Percentiles rank a stretch among this genome's conserved stretches.
These are phyloP conservation scores for Vitis hybrid DNA, from an alignment of 177 flowering plant genomes.

Conservation along the genomic window DNA sequence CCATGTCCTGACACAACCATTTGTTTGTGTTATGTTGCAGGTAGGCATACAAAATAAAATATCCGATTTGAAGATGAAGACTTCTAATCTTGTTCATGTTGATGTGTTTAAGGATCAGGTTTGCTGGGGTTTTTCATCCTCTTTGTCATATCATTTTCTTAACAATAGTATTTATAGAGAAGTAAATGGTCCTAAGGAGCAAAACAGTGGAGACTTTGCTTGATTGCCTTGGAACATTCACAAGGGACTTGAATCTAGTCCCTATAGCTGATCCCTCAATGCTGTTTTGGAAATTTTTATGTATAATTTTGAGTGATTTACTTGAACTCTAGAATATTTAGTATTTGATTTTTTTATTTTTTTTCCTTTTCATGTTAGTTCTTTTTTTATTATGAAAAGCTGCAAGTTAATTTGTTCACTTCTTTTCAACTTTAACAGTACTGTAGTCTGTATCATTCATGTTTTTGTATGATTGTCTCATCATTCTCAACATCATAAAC, in stretches of 20 bases:
- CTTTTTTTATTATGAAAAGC: background rate
- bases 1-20: background rate
- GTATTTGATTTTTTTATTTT: background rate
- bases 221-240: background rate
- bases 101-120: constrained; percentile 75
- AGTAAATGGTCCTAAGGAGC: too few species aligned
- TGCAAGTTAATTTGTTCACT: background rate
- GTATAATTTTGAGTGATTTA: background rate
- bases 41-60: constrained; percentile 77
- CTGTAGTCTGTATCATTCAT: background rate
- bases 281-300: background rate
- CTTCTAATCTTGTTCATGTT: constrained; percentile 59
- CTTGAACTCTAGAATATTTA: background rate
- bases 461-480: background rate
- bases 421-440: background rate
- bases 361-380: background rate
- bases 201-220: background rate
- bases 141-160: too few species aligned
- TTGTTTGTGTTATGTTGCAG: constrained; percentile 38
- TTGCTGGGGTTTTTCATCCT: background rate
- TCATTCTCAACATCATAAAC: too few species aligned
- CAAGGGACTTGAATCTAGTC: background rate
- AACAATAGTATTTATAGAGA: too few species aligned
- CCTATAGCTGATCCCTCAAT: too few species aligned
- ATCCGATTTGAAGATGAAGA: constrained; percentile 63